These are phyloP conservation scores for Aquilaria sinensis DNA, from an alignment of 345 rosid species.

Conservation along the genomic window DNA sequence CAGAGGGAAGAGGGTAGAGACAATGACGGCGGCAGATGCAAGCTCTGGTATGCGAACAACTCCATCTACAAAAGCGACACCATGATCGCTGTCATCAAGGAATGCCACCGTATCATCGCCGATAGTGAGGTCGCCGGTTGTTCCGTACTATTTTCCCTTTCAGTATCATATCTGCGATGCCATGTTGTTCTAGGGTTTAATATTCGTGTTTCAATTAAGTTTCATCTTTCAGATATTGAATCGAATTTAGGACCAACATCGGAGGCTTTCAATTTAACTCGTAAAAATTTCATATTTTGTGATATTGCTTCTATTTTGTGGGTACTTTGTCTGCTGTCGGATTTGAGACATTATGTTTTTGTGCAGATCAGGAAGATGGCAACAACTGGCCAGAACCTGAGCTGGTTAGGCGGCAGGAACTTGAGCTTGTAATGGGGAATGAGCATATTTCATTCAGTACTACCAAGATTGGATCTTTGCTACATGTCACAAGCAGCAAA, in stretches of 20 bases:
- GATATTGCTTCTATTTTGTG: no score
- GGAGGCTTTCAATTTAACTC: no score
- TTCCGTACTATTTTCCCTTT: not conserved
- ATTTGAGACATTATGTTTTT: no score
- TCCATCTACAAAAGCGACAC: slow-evolving; percentile 76
- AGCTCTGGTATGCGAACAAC: slow-evolving; percentile 97
- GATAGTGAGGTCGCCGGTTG: slow-evolving; percentile 68
- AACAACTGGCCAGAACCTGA: no score
- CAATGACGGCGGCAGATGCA: slow-evolving; percentile 37
- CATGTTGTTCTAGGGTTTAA: no score
- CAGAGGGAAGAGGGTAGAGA: slow-evolving; percentile 22
- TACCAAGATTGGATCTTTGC: slow-evolving; percentile 96
- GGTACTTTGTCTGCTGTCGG: no score
- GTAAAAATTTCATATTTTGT: no score
- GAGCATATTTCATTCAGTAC: slow-evolving; percentile 96
- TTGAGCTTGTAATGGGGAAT: slow-evolving; percentile 96
- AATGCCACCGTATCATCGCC: slow-evolving; percentile 93
- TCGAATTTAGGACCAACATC: no score
- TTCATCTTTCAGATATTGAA: no score
- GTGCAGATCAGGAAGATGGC: no score
- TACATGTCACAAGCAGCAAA: slow-evolving; percentile 88
- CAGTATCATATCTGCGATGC: no score
- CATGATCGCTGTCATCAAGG: slow-evolving; percentile 82
- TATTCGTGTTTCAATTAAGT: no score
- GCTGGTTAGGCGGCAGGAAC: slow-evolving; percentile 92